Evolutionary conservation across 805 yeast species (phyloP).

Genomic region (Cyberlindnera mycetangii): DNA sequence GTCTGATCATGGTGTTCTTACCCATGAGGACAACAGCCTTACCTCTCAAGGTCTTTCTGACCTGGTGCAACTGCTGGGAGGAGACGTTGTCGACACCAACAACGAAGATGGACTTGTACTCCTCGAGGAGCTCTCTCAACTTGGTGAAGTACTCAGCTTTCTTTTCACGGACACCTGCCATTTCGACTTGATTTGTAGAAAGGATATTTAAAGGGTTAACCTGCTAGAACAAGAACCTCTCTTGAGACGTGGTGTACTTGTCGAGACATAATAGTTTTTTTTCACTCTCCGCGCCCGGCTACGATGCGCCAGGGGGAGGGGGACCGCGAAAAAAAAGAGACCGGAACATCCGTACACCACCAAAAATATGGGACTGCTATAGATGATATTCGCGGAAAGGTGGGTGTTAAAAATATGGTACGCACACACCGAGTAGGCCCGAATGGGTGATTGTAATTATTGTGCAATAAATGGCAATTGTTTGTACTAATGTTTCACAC

Average conservation of each 20-base stretch:
- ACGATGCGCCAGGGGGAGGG: neutral
- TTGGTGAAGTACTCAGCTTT: constrained; percentile 92
- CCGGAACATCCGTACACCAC: neutral
- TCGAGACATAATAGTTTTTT: neutral
- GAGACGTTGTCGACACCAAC: constrained; percentile 99
- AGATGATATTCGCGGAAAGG: no score
- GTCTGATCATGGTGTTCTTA: constrained; percentile 99
- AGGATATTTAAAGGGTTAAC: constrained; percentile 85
- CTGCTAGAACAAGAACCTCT: neutral
- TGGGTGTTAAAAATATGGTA: no score
- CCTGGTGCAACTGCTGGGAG: constrained; percentile 99
- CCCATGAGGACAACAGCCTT: constrained; percentile 98
- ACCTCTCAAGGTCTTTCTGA: constrained; percentile 95
- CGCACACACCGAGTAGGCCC: no score
- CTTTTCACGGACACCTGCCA: constrained; percentile 99
- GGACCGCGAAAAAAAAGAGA: neutral
- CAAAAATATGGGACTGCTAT: neutral
- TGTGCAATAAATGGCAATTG: no score
- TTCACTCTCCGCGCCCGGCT: constrained; percentile 1
- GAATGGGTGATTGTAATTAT: no score
- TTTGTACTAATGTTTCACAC: no score
- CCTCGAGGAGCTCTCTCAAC: constrained; percentile 92
- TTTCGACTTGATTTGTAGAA: constrained; percentile 82
- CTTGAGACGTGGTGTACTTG: neutral
- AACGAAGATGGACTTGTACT: constrained; percentile 96